A percentile compares a stretch with the other conserved stretches of the same genome.
phyloP scores from a whole-genome alignment of 129 eudicot species.

The Smallanthus sonchifolius region DNA sequence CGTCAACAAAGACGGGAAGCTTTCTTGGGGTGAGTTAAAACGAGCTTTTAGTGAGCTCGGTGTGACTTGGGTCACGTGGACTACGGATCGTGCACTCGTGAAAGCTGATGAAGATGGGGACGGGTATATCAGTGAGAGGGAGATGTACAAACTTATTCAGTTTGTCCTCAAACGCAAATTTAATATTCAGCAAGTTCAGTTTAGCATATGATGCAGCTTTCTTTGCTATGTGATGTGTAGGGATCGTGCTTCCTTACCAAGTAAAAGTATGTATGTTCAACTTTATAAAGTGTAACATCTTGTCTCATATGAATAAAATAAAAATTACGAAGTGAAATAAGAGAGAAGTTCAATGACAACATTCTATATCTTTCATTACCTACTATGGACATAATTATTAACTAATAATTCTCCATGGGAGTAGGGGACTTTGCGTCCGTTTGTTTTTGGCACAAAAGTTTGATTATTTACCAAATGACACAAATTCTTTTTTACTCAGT shows the following conservation, averaged over 20 bases:
- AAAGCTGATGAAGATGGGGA: conserved; percentile 22
- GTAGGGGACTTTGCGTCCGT: too few relatives aligned
- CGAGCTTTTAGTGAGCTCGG: conserved; percentile 25
- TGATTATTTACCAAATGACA: too few relatives aligned
- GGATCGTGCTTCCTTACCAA: background rate
- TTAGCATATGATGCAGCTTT: background rate
- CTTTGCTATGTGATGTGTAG: background rate
- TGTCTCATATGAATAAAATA: background rate
- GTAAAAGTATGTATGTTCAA: too few relatives aligned
- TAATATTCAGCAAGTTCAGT: background rate
- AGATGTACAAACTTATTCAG: conserved; percentile 24
- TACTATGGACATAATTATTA: too few relatives aligned
- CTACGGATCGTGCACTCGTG: conserved; percentile 15
- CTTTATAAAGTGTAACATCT: background rate
- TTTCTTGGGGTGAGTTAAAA: conserved; percentile 25
- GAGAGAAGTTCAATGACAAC: too few relatives aligned
- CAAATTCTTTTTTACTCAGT: too few relatives aligned
- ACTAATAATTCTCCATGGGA: too few relatives aligned
- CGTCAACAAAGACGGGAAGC: conserved; percentile 10
- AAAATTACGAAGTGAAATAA: too few relatives aligned
- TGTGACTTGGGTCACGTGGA: conserved; percentile 13
- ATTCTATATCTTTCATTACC: too few relatives aligned
- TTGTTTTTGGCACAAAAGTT: too few relatives aligned
- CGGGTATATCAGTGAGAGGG: conserved; percentile 6
- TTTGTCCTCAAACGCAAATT: conserved; percentile 20